Evolutionary conservation across 75 land plant genomes (phyloP), one percentile per base, ranked within the genome.

Genomic region (Pseudotsuga menziesii): DNA sequence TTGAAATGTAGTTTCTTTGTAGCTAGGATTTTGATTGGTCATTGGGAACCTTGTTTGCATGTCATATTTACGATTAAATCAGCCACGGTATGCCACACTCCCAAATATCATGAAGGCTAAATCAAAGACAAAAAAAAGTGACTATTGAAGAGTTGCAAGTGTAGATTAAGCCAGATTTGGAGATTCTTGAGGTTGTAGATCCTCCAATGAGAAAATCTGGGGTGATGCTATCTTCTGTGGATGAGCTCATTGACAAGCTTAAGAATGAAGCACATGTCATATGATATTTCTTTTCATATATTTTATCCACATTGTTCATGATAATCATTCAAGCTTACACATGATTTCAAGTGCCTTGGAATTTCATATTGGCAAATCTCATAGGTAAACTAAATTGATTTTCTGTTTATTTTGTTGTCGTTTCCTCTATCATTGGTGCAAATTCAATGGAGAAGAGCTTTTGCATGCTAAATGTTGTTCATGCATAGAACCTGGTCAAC

Each of bases 61-160:
- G 32, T 83, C 93, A 54, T 96, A 95, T 82, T 81, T 95, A 83
- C 83, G 98, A 60, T 78, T 95, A 71, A 95, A 95, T 80, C 93
- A 93, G 76, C 98, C 98, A 48, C 80, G 98, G 22, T 95, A 95
- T 78, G 98, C 98, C 35, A 93, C 98, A 8, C 89, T 95, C 36
- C 98, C 98, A 7, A 95, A 95, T 85, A 95, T 95, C 13, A 95
- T 95, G 98, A 95, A 95, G 77, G 98, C 98, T 61, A 95, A 95
- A 75, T 94, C 93, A 73, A 95, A 95, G 79, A 77, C 80, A 14
- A 95, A 93, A 69, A 91, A 84, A 79, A 91, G 88, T 88, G 26
- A 91, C 94, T 64, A 92, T 90, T 0, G 80, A 86, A 74, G 97
- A 95, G 58, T 82, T 95, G 74, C 85, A 91, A 36, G 98, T 95